Conservation (phyloP, 148 eudicot genomes). For the Persicaria maculosa region DNA sequence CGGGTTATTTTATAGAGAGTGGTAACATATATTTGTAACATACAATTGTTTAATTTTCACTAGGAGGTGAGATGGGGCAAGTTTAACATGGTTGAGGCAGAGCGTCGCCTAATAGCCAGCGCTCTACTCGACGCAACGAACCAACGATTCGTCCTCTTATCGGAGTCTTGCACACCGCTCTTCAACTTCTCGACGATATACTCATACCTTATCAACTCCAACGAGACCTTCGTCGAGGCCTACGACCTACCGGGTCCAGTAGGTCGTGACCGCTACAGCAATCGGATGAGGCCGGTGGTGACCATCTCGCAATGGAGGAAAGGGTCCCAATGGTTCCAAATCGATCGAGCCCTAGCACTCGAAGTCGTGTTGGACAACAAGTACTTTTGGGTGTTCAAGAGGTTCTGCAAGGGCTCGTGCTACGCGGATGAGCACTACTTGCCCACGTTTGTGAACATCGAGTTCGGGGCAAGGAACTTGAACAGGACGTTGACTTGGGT, state of each 20-base stretch:
- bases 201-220: conserved; percentile 46
- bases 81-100: conserved; percentile 65
- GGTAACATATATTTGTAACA: not conserved
- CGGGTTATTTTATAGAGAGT: not conserved
- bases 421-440: conserved; percentile 69
- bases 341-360: conserved; percentile 40
- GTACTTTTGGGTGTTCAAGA: conserved; percentile 33
- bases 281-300: conserved; percentile 35
- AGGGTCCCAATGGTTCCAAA: conserved; percentile 71
- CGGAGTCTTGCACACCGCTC: conserved; percentile 65
- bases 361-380: conserved; percentile 38
- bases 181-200: conserved; percentile 48
- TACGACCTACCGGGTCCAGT: conserved; percentile 38
- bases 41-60: not conserved
- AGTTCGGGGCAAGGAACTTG: conserved; percentile 26
- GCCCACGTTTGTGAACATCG: conserved; percentile 43
- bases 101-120: conserved; percentile 55
- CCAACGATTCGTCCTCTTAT: conserved; percentile 57
- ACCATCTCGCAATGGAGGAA: conserved; percentile 50
- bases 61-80: conserved; percentile 36
- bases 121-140: conserved; percentile 64
- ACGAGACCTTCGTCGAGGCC: conserved; percentile 33
- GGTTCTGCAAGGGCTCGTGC: conserved; percentile 33
- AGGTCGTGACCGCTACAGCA: conserved; percentile 49
- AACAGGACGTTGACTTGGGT: conserved; percentile 54